These are phyloP conservation scores for Phytophthora ohioensis DNA, from an alignment of 352 stramenopile species.

Conservation along the genomic window DNA sequence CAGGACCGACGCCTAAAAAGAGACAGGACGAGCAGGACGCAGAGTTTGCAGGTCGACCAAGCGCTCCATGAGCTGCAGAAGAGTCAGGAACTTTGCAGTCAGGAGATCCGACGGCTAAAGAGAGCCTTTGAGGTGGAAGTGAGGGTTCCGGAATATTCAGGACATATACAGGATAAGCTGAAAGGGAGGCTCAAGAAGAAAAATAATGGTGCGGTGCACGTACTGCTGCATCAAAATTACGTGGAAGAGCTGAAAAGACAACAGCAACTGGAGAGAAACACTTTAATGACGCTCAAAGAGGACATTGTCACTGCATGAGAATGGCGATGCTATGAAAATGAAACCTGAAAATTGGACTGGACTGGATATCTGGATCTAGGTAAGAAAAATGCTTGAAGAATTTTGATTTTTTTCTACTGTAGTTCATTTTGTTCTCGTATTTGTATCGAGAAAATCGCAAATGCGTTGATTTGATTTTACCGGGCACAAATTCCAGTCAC, in stretches of 20 bases:
- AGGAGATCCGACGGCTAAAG: slow-evolving; percentile 27
- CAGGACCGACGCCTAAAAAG: background rate
- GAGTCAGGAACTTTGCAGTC: slow-evolving; percentile 1
- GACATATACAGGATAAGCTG: background rate
- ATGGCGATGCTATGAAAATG: background rate
- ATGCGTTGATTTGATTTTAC: too few species aligned
- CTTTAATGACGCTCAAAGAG: slow-evolving; percentile 8
- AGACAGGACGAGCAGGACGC: background rate
- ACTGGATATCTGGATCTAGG: too few species aligned
- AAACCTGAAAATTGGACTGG: too few species aligned
- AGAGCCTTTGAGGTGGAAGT: slow-evolving; percentile 5
- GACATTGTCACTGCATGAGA: background rate
- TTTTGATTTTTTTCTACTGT: too few species aligned
- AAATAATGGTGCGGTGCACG: slow-evolving; percentile 7
- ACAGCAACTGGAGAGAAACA: slow-evolving; percentile 16
- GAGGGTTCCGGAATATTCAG: background rate
- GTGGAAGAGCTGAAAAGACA: slow-evolving; percentile 29
- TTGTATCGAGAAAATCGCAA: background rate
- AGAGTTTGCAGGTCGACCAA: slow-evolving; percentile 1
- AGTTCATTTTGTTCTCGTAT: background rate
- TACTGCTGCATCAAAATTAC: slow-evolving; percentile 27
- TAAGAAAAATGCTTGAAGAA: too few species aligned
- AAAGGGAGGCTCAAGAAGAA: background rate
- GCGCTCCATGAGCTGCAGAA: slow-evolving; percentile 14
- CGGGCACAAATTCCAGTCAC: too few species aligned